Evolutionary conservation across 2,329 filamentous ascomycete species (phyloP).

Genomic region (Neonectria magnoliae): DNA sequence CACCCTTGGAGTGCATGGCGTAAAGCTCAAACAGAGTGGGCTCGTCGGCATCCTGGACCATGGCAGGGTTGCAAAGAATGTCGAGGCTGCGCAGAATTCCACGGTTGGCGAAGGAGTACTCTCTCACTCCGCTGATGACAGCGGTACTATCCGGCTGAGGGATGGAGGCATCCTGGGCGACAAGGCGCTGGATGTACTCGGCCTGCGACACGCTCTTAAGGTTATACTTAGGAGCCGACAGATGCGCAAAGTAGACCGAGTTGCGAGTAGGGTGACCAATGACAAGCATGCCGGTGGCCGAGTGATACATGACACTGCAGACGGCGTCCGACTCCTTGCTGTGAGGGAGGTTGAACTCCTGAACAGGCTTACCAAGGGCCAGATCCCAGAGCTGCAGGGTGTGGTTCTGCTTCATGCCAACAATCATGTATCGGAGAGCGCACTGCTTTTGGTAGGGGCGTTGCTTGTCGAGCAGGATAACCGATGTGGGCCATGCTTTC

Average conservation of each 20-base stretch:
- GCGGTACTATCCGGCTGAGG: slow-evolving; percentile 93
- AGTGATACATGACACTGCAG: slow-evolving; percentile 95
- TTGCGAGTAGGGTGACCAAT: slow-evolving; percentile 97
- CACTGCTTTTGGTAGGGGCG: slow-evolving; percentile 90
- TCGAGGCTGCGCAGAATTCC: slow-evolving; percentile 90
- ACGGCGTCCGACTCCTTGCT: slow-evolving; percentile 97
- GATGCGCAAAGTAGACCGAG: slow-evolving; percentile 95
- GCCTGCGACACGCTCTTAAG: slow-evolving; percentile 86
- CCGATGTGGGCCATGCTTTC: slow-evolving; percentile 96
- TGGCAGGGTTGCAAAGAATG: slow-evolving; percentile 79
- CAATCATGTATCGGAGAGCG: slow-evolving; percentile 92
- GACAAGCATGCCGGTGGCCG: slow-evolving; percentile 89
- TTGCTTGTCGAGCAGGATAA: slow-evolving; percentile 95
- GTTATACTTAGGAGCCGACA: slow-evolving; percentile 93
- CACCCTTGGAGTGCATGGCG: slow-evolving; percentile 95
- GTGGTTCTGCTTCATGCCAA: slow-evolving; percentile 99
- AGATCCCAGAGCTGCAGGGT: slow-evolving; percentile 98
- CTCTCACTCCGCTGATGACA: slow-evolving; percentile 95
- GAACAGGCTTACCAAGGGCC: slow-evolving; percentile 91
- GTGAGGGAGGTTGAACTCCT: slow-evolving; percentile 96
- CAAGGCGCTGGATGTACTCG: slow-evolving; percentile 82
- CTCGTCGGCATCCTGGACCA: slow-evolving; percentile 71
- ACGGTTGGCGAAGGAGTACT: slow-evolving; percentile 90
- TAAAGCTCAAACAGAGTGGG: slow-evolving; percentile 92
- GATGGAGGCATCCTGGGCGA: slow-evolving; percentile 75